Evolutionary conservation across 345 rosid genomes (phyloP).

Genomic region (Populus tremula): DNA sequence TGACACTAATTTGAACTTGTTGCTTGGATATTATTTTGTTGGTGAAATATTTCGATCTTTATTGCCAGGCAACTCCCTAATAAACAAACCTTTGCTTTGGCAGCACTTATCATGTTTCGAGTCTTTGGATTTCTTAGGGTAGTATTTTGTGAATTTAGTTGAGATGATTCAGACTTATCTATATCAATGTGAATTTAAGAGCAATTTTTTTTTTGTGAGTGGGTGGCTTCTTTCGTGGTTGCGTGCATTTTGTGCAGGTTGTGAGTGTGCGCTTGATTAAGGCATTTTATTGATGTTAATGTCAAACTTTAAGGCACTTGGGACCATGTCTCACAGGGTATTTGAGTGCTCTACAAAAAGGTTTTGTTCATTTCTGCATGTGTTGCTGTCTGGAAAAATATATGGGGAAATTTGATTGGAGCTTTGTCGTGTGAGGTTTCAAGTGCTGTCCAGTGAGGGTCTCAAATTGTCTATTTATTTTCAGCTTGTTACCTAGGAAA

Average conservation of each 20-base stretch:
- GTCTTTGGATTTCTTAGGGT: neutral
- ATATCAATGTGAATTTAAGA: neutral
- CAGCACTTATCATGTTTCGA: neutral
- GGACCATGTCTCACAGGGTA: conserved; percentile 4
- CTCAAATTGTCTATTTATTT: conserved; percentile 5
- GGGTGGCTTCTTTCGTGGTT: neutral
- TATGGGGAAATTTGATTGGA: conserved; percentile 12
- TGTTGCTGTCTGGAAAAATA: conserved; percentile 5
- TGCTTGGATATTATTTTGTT: neutral
- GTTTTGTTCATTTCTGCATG: conserved; percentile 10
- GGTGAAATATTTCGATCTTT: neutral
- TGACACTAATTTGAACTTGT: neutral
- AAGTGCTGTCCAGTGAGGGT: conserved; percentile 16
- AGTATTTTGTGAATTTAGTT: conserved; percentile 3
- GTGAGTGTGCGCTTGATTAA: conserved; percentile 4
- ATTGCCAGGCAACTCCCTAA: neutral
- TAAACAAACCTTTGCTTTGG: neutral
- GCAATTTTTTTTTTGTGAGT: neutral
- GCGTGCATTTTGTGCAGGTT: conserved; percentile 12
- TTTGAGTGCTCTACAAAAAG: conserved; percentile 12
- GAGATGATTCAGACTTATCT: neutral
- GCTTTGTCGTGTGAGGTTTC: conserved; percentile 13
- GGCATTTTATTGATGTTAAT: neutral
- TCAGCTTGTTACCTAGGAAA: neutral
- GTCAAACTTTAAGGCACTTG: conserved; percentile 5